These are phyloP conservation scores for Sinapis alba DNA, from an alignment of 441 rosid genomes.

Conservation along the genomic window DNA sequence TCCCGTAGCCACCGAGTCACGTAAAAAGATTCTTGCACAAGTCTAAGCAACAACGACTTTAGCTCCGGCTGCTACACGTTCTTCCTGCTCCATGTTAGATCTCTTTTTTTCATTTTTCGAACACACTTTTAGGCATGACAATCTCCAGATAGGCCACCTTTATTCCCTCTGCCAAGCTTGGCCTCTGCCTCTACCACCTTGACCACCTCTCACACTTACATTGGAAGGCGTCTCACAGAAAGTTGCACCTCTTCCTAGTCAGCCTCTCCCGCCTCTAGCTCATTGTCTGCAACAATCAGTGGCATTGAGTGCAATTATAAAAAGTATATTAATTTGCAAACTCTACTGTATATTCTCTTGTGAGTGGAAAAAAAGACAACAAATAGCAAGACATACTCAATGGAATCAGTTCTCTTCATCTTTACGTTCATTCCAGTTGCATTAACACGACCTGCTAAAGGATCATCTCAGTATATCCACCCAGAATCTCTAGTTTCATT, in stretches of 20 bases:
- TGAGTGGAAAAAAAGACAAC: too few relatives aligned
- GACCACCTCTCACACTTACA: conserved; percentile 46
- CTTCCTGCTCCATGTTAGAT: not conserved
- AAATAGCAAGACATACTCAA: conserved; percentile 56
- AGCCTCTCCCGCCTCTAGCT: conserved; percentile 48
- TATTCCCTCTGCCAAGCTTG: not conserved
- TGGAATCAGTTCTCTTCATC: conserved; percentile 66
- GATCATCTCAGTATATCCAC: conserved; percentile 52
- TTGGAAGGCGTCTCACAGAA: conserved; percentile 48
- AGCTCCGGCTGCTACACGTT: too few relatives aligned
- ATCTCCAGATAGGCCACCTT: not conserved
- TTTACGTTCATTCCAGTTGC: conserved; percentile 81
- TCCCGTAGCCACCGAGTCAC: too few relatives aligned
- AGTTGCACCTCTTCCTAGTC: conserved; percentile 46
- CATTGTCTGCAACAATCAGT: conserved; percentile 55
- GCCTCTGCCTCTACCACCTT: too few relatives aligned
- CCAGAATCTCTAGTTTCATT: conserved; percentile 87
- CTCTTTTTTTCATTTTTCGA: not conserved
- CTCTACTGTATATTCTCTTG: not conserved
- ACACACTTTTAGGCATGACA: not conserved
- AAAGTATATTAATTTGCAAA: not conserved
- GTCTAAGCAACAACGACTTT: too few relatives aligned
- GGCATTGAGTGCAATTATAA: not conserved
- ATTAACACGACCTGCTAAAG: conserved; percentile 75
- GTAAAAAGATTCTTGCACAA: too few relatives aligned